Conservation (phyloP, 768 basidiomycete genomes). For the Trametes sanguinea region DNA sequence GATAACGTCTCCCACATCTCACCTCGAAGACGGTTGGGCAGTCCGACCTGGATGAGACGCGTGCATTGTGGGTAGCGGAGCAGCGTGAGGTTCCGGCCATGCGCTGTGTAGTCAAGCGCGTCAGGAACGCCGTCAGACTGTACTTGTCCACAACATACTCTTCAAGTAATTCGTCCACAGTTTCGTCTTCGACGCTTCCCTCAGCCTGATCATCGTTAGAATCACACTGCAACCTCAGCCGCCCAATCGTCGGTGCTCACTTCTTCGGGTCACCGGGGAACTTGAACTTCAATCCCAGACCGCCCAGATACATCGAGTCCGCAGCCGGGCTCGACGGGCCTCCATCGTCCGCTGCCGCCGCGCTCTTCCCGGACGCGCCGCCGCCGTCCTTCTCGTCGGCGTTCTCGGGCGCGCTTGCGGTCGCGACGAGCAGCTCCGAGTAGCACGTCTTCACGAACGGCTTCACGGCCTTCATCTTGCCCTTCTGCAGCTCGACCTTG, state of each 20-base stretch:
- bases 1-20: conserved; percentile 99
- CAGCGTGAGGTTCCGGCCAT: conserved; percentile 93
- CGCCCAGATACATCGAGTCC: conserved; percentile 69
- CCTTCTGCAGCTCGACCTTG: conserved; percentile 84
- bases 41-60: conserved; percentile 94
- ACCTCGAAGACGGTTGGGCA: conserved; percentile 91
- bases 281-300: conserved; percentile 80
- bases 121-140: too few species aligned
- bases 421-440: conserved; percentile 79
- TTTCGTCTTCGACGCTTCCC: conserved; percentile 93
- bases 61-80: conserved; percentile 96
- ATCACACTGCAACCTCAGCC: not conserved
- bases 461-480: conserved; percentile 93
- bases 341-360: conserved; percentile 50
- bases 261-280: conserved; percentile 94
- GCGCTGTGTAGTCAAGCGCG: too few species aligned
- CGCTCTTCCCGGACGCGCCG: conserved; percentile 42
- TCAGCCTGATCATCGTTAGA: conserved; percentile 52
- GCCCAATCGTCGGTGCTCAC: conserved; percentile 41
- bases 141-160: conserved; percentile 51
- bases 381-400: conserved; percentile 67
- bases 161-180: conserved; percentile 89
- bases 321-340: conserved; percentile 34
- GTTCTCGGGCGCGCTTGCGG: conserved; percentile 41
- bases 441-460: conserved; percentile 90